phyloP scores from a whole-genome alignment of 495 filamentous ascomycete species.

The Aspergillus saccharolyticus region DNA sequence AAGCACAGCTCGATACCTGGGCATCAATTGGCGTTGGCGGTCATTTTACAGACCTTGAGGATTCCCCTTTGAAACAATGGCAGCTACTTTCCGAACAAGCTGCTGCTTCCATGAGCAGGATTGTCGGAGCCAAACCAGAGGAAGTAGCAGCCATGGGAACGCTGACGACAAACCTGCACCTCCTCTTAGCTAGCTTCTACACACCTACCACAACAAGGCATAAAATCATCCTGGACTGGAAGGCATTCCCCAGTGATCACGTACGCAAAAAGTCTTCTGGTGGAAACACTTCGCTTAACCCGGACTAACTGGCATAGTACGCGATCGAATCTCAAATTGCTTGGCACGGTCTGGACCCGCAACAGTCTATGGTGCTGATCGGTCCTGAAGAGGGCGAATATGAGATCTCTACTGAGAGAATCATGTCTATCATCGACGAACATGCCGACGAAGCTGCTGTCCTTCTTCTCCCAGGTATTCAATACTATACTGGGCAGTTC shows the following conservation, averaged over 20 bases:
- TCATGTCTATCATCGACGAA: constrained; percentile 67
- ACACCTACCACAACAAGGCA: constrained; percentile 64
- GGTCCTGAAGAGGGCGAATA: constrained; percentile 51
- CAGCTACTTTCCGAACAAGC: constrained; percentile 69
- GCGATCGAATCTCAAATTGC: constrained; percentile 85
- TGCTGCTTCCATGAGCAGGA: constrained; percentile 65
- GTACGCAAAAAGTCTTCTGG: constrained; percentile 32
- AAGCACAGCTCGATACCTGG: constrained; percentile 81
- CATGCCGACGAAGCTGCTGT: constrained; percentile 73
- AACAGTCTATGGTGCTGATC: constrained; percentile 70
- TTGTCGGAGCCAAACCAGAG: constrained; percentile 70
- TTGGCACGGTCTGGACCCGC: constrained; percentile 65
- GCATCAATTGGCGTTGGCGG: constrained; percentile 83
- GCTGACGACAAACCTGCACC: constrained; percentile 84
- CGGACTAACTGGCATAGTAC: constrained; percentile 50
- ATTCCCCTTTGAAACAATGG: constrained; percentile 73
- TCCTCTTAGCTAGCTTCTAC: constrained; percentile 89
- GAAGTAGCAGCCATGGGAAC: constrained; percentile 95
- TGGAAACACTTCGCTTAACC: background rate
- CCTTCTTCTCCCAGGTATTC: constrained; percentile 82
- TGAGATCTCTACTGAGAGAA: constrained; percentile 63
- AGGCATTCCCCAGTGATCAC: constrained; percentile 94
- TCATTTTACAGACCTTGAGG: constrained; percentile 77
- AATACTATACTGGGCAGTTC: constrained; percentile 91
- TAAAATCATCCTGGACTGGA: constrained; percentile 90